Evolutionary conservation across 345 rosid species (phyloP).

Genomic region (Pugionium dolabratum): DNA sequence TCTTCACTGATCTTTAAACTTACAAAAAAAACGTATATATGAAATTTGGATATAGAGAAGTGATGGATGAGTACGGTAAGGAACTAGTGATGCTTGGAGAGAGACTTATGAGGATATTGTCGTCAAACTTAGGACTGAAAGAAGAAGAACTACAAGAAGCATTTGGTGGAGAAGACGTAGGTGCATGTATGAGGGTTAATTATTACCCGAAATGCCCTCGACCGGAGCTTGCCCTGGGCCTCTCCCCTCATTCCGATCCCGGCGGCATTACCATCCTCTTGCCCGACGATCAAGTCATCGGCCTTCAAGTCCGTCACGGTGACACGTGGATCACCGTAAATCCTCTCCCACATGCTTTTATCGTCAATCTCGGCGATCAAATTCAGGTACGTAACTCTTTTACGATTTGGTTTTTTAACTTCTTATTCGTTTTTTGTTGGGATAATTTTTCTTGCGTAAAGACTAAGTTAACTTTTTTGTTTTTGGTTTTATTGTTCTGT

Average conservation of each 20-base stretch:
- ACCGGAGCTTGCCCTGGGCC: slow-evolving; percentile 78
- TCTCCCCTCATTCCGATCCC: slow-evolving; percentile 91
- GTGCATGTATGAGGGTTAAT: slow-evolving; percentile 78
- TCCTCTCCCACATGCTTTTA: slow-evolving; percentile 67
- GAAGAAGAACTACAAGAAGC: slow-evolving; percentile 62
- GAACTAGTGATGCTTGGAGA: slow-evolving; percentile 59
- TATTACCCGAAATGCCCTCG: slow-evolving; percentile 92
- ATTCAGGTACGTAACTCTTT: slow-evolving; percentile 56
- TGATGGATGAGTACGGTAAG: slow-evolving; percentile 66
- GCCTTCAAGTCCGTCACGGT: slow-evolving; percentile 73
- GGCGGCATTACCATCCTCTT: slow-evolving; percentile 84
- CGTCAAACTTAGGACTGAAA: slow-evolving; percentile 62
- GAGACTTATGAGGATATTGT: slow-evolving; percentile 62
- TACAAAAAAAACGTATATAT: no score
- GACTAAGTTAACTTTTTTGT: background rate
- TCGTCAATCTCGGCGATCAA: slow-evolving; percentile 91
- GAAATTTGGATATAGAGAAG: slow-evolving; percentile 47
- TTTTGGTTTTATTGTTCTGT: background rate
- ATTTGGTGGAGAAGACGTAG: slow-evolving; percentile 68
- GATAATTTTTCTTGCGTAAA: background rate
- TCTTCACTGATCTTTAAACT: no score
- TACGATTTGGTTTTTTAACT: background rate
- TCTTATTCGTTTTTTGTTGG: background rate
- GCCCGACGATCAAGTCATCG: slow-evolving; percentile 68
- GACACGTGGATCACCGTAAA: slow-evolving; percentile 77